Conservation (phyloP, 2,329 filamentous ascomycete genomes). For the Colletotrichum trifolii region DNA sequence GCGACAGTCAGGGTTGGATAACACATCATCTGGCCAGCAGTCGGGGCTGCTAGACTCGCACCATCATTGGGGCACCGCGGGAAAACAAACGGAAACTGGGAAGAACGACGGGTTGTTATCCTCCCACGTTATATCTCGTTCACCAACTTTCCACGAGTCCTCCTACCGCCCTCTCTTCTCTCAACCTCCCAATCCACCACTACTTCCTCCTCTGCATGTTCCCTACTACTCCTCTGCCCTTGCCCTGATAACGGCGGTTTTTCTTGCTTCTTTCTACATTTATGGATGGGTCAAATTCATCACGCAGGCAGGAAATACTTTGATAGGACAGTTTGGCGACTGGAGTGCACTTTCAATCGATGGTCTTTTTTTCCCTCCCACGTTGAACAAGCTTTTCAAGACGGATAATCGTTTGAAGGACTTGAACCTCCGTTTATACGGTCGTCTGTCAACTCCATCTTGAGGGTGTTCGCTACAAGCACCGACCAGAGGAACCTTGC, state of each 20-base stretch:
- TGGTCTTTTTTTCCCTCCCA: constrained; percentile 39
- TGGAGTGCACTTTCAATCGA: constrained; percentile 60
- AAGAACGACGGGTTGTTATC: constrained; percentile 31
- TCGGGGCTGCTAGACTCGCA: constrained; percentile 22
- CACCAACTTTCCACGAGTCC: constrained; percentile 27
- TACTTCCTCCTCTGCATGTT: constrained; percentile 28
- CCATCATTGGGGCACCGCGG: constrained; percentile 10
- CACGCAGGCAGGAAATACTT: constrained; percentile 52
- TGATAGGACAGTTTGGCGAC: constrained; percentile 63
- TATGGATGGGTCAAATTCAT: constrained; percentile 47
- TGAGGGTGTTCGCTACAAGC: constrained; percentile 9
- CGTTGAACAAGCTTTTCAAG: background rate
- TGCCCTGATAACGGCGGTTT: constrained; percentile 35
- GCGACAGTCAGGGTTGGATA: constrained; percentile 26
- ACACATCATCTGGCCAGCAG: constrained; percentile 30
- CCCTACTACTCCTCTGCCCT: constrained; percentile 36
- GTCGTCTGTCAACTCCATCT: constrained; percentile 6
- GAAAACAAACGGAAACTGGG: constrained; percentile 14
- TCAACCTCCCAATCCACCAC: constrained; percentile 12
- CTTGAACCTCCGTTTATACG: background rate
- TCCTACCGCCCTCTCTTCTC: constrained; percentile 11
- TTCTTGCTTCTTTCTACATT: constrained; percentile 43
- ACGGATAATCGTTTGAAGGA: background rate
- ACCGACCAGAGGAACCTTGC: constrained; percentile 18
- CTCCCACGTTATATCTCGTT: constrained; percentile 24